Percentiles rank a stretch among this genome's conserved stretches.
Conservation (phyloP, 768 basidiomycete species). For the Termitomyces sp. region DNA sequence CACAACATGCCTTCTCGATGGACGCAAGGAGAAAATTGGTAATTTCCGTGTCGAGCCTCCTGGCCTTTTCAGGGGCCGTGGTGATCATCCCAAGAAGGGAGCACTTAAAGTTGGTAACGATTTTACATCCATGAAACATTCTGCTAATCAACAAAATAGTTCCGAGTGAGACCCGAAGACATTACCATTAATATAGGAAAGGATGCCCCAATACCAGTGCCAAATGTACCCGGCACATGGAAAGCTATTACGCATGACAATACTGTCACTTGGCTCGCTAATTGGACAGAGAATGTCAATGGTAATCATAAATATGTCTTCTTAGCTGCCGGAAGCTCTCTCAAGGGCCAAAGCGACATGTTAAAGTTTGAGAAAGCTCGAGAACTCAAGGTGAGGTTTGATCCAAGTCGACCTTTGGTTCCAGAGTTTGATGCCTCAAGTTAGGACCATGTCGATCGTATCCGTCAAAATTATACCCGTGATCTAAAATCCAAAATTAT, state of each 20-base stretch:
- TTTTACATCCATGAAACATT: neutral
- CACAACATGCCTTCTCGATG: slow-evolving; percentile 83
- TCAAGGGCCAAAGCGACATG: slow-evolving; percentile 98
- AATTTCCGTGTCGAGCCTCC: slow-evolving; percentile 99
- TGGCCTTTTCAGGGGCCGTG: slow-evolving; percentile 95
- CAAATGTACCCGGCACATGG: slow-evolving; percentile 92
- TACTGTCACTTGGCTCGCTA: slow-evolving; percentile 98
- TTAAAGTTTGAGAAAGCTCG: slow-evolving; percentile 97
- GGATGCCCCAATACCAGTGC: slow-evolving; percentile 66
- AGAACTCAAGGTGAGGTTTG: slow-evolving; percentile 73
- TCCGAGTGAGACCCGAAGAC: slow-evolving; percentile 88
- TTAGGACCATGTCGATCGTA: slow-evolving; percentile 85
- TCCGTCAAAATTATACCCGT: slow-evolving; percentile 80
- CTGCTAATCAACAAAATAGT: slow-evolving; percentile 33
- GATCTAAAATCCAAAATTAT: slow-evolving; percentile 90
- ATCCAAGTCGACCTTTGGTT: neutral
- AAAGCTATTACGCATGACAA: slow-evolving; percentile 85
- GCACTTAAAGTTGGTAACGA: slow-evolving; percentile 69
- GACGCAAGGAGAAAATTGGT: slow-evolving; percentile 95
- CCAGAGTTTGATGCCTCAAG: slow-evolving; percentile 2
- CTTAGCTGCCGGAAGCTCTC: slow-evolving; percentile 92
- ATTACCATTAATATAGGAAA: slow-evolving; percentile 93
- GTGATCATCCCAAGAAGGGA: slow-evolving; percentile 97
- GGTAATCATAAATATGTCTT: slow-evolving; percentile 96
- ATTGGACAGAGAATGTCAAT: slow-evolving; percentile 99